Evolutionary conservation across 768 basidiomycete species (phyloP).

Genomic region (Suillus subalutaceus): DNA sequence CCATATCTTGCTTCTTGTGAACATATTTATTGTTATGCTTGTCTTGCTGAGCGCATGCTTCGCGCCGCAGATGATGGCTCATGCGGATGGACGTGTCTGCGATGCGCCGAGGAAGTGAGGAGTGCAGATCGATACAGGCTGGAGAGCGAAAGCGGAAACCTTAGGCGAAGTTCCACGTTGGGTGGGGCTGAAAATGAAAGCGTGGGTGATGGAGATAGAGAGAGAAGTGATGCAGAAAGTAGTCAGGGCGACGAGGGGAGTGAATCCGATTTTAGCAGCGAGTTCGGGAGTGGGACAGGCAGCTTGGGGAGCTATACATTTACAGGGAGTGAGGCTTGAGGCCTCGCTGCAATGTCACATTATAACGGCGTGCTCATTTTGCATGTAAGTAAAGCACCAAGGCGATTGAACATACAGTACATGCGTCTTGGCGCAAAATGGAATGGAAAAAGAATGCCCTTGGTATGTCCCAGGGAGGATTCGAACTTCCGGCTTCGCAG

Average conservation of each 20-base stretch:
- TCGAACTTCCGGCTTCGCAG: conserved; percentile 13
- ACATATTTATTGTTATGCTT: conserved; percentile 93
- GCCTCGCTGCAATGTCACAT: neutral
- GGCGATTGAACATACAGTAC: no score
- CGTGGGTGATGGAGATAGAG: conserved; percentile 28
- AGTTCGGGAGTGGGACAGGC: conserved; percentile 44
- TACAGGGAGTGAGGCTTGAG: conserved; percentile 1
- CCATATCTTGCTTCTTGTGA: conserved; percentile 85
- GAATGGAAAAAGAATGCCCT: conserved; percentile 5
- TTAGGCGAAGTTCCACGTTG: conserved; percentile 36
- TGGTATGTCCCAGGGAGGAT: conserved; percentile 10
- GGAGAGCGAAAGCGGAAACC: conserved; percentile 23
- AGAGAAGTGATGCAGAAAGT: conserved; percentile 16
- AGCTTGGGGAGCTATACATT: conserved; percentile 7
- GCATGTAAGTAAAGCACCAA: neutral
- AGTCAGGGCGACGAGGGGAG: conserved; percentile 40
- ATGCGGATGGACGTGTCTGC: conserved; percentile 78
- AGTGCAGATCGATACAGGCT: conserved; percentile 55
- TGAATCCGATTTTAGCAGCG: conserved; percentile 63
- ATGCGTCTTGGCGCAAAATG: neutral
- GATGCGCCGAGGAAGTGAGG: conserved; percentile 70
- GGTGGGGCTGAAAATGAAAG: conserved; percentile 40
- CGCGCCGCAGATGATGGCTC: conserved; percentile 65
- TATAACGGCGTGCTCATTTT: no score
- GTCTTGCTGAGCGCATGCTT: conserved; percentile 83